phyloP scores from a whole-genome alignment of 2,329 filamentous ascomycete species.

The Exophiala aquamarina region DNA sequence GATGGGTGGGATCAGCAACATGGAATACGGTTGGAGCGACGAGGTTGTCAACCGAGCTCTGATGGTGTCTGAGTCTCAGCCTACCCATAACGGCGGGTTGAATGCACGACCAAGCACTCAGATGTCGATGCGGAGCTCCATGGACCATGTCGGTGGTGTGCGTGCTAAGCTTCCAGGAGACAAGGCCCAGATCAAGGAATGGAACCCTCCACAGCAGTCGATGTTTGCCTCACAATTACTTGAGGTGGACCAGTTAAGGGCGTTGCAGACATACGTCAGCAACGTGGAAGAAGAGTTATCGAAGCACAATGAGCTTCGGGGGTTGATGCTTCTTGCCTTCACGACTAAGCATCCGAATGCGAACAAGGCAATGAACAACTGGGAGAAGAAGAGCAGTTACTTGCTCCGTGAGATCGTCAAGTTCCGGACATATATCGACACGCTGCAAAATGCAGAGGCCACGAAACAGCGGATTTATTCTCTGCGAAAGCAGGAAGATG shows the following conservation, averaged over 20 bases:
- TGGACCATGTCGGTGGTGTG: constrained; percentile 63
- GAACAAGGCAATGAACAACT: constrained; percentile 86
- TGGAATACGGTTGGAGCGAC: constrained; percentile 97
- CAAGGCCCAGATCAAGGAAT: constrained; percentile 78
- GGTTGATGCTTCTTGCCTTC: constrained; percentile 85
- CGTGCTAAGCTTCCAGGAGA: constrained; percentile 77
- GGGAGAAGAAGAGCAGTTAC: constrained; percentile 94
- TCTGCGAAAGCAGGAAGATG: constrained; percentile 26
- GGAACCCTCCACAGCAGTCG: constrained; percentile 84
- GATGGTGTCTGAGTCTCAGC: constrained; percentile 53
- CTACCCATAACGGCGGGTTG: constrained; percentile 33
- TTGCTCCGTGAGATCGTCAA: constrained; percentile 93
- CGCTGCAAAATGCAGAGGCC: constrained; percentile 67
- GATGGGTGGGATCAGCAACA: constrained; percentile 89
- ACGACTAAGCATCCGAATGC: constrained; percentile 80
- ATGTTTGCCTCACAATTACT: constrained; percentile 78
- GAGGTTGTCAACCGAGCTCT: constrained; percentile 74
- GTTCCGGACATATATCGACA: constrained; percentile 92
- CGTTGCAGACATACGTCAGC: constrained; percentile 75
- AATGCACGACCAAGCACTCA: constrained; percentile 57
- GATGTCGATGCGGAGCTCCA: constrained; percentile 63
- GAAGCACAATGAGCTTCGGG: constrained; percentile 82
- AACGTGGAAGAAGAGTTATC: constrained; percentile 83
- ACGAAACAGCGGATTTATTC: constrained; percentile 70
- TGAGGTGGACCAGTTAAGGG: constrained; percentile 78